Percentiles rank a stretch among this genome's conserved stretches.
These are phyloP conservation scores for Trichophyton benhamiae DNA, from an alignment of 2,329 filamentous ascomycete species.

Conservation along the genomic window DNA sequence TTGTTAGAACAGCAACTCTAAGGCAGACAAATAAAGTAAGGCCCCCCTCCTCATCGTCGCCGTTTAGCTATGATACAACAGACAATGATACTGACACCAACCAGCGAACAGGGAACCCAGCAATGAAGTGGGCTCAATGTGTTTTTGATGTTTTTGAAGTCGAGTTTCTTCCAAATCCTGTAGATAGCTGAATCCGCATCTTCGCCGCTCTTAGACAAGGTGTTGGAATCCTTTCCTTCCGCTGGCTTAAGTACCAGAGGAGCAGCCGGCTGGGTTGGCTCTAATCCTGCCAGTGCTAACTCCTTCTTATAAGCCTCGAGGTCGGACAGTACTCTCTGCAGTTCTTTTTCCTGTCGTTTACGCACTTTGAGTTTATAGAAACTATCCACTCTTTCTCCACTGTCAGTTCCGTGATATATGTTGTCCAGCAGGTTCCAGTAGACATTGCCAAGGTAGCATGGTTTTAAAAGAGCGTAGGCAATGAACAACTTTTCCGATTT, in stretches of 20 bases:
- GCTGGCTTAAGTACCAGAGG: background rate
- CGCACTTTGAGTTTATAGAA: background rate
- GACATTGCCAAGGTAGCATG: slow-evolving; percentile 8
- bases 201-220: background rate
- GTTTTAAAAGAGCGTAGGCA: slow-evolving; percentile 7
- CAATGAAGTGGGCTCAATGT: background rate
- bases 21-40: background rate
- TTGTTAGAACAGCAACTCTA: background rate
- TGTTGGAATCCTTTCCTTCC: background rate
- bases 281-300: slow-evolving; percentile 1
- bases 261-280: background rate
- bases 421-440: slow-evolving; percentile 9
- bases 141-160: background rate
- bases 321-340: slow-evolving; percentile 3
- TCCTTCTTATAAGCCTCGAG: slow-evolving; percentile 6
- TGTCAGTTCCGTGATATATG: slow-evolving; percentile 6
- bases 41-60: background rate
- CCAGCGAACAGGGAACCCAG: slow-evolving; percentile 7
- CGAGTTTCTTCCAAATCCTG: background rate
- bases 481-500: background rate
- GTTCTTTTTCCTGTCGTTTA: background rate
- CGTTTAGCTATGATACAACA: background rate
- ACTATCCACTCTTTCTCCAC: background rate
- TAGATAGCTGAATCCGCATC: background rate
- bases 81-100: slow-evolving; percentile 4